phyloP scores from a whole-genome alignment of 495 filamentous ascomycete genomes.

The Coniosporium apollinis region DNA sequence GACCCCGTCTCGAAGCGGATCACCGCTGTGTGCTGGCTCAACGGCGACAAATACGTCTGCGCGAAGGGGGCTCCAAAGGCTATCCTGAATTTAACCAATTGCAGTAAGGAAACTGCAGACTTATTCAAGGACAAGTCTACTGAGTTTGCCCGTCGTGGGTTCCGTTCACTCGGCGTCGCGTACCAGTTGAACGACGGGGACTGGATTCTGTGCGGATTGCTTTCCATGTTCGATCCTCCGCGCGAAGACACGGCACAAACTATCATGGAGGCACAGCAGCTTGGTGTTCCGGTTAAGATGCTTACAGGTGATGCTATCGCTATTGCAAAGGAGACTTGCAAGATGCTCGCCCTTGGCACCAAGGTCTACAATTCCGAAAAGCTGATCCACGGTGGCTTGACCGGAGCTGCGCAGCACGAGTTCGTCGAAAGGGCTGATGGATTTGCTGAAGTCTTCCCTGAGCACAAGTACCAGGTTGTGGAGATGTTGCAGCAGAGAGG shows the following conservation, averaged over 20 bases:
- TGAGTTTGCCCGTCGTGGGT: constrained; percentile 64
- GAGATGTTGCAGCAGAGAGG: constrained; percentile 61
- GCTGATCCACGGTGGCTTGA: constrained; percentile 58
- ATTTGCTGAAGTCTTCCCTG: constrained; percentile 61
- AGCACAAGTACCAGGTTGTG: constrained; percentile 67
- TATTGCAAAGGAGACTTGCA: constrained; percentile 68
- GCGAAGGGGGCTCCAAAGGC: constrained; percentile 65
- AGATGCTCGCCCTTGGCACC: constrained; percentile 60
- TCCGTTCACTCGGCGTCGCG: constrained; percentile 66
- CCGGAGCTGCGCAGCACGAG: constrained; percentile 56
- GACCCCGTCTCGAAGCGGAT: constrained; percentile 68
- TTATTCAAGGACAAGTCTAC: constrained; percentile 53
- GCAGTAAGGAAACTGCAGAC: constrained; percentile 43
- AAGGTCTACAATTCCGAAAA: constrained; percentile 66
- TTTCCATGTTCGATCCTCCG: constrained; percentile 65
- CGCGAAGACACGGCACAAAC: constrained; percentile 66
- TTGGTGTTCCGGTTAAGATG: constrained; percentile 66
- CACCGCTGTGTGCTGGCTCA: constrained; percentile 46
- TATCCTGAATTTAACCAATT: constrained; percentile 47
- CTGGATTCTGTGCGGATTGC: constrained; percentile 54
- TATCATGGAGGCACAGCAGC: constrained; percentile 58
- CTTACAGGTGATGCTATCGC: constrained; percentile 65
- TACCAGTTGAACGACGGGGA: constrained; percentile 26
- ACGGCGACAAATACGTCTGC: constrained; percentile 49
- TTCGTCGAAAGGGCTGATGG: constrained; percentile 61